Percentiles rank a stretch among this genome's conserved stretches.
These are phyloP conservation scores for Citrus trifoliata DNA, from an alignment of 345 rosid species.

Conservation along the genomic window DNA sequence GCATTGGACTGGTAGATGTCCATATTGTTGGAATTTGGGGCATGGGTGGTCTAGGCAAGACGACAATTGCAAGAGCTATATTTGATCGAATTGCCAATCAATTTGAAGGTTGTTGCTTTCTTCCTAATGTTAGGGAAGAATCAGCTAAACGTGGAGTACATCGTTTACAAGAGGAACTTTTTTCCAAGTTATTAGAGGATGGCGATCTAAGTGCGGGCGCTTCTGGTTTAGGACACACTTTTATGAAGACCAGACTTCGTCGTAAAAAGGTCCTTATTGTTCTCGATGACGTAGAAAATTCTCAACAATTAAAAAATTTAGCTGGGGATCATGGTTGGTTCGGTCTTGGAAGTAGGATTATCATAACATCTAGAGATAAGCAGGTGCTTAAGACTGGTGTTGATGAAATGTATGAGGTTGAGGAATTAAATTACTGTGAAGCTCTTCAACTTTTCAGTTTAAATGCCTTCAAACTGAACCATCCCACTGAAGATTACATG, in stretches of 20 bases:
- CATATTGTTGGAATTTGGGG: conserved; percentile 22
- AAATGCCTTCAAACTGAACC: background rate
- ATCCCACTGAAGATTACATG: background rate
- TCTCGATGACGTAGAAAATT: conserved; percentile 13
- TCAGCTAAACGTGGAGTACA: background rate
- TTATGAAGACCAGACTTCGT: background rate
- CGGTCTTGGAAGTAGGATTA: conserved; percentile 12
- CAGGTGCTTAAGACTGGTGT: background rate
- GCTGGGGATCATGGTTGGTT: background rate
- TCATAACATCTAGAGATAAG: conserved; percentile 9
- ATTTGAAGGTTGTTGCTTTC: conserved; percentile 28
- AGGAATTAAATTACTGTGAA: background rate
- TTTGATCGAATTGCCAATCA: conserved; percentile 12
- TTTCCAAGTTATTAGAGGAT: background rate
- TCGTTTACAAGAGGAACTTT: background rate
- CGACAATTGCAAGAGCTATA: conserved; percentile 22
- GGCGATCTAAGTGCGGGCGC: background rate
- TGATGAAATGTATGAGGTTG: background rate
- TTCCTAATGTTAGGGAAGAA: conserved; percentile 27
- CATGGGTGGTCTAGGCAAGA: conserved; percentile 9
- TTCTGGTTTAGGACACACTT: background rate
- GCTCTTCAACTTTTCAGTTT: background rate
- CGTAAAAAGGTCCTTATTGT: conserved; percentile 3
- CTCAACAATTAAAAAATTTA: background rate
- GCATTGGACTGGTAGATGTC: background rate